Percentiles rank a stretch among this genome's conserved stretches.
Conservation (phyloP, 2,329 filamentous ascomycete genomes). For the Diaporthe australafricana region DNA sequence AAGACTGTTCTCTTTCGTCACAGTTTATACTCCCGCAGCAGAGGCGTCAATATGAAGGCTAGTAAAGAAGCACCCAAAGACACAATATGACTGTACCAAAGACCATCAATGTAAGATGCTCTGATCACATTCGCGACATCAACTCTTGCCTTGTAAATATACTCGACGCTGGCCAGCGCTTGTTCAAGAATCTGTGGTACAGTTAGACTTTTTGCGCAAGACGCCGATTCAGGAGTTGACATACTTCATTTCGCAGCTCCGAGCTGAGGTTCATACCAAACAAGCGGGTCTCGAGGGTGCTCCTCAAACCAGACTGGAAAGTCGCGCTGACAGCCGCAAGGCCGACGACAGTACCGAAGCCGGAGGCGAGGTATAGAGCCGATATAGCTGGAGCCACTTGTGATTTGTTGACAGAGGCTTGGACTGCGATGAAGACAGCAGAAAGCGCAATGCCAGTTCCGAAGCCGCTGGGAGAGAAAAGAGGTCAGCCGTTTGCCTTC, state of each 20-base stretch:
- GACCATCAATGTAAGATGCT: slow-evolving; percentile 48
- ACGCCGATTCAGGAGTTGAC: too few relatives aligned
- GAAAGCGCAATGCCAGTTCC: slow-evolving; percentile 55
- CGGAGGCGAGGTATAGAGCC: slow-evolving; percentile 52
- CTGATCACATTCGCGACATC: slow-evolving; percentile 45
- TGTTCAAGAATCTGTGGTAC: slow-evolving; percentile 45
- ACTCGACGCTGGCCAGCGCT: slow-evolving; percentile 49
- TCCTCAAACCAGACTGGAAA: slow-evolving; percentile 44
- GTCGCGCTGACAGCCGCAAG: slow-evolving; percentile 52
- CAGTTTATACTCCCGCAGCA: slow-evolving; percentile 45
- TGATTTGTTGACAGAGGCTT: slow-evolving; percentile 51
- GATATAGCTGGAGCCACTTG: slow-evolving; percentile 56
- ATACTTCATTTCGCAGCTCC: slow-evolving; percentile 41
- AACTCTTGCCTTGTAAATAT: slow-evolving; percentile 43
- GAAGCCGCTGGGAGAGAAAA: slow-evolving; percentile 47
- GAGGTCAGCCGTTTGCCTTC: not conserved
- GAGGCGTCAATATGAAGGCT: slow-evolving; percentile 43
- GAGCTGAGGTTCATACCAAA: slow-evolving; percentile 40
- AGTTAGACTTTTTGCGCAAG: not conserved
- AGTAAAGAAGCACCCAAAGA: slow-evolving; percentile 45
- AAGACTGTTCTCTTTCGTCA: not conserved
- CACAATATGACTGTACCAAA: slow-evolving; percentile 49
- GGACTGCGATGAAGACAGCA: slow-evolving; percentile 55
- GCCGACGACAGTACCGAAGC: slow-evolving; percentile 53
- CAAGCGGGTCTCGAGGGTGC: slow-evolving; percentile 40